These are phyloP conservation scores for Colletotrichum sp. DNA, from an alignment of 2,329 filamentous ascomycete genomes.

Conservation along the genomic window DNA sequence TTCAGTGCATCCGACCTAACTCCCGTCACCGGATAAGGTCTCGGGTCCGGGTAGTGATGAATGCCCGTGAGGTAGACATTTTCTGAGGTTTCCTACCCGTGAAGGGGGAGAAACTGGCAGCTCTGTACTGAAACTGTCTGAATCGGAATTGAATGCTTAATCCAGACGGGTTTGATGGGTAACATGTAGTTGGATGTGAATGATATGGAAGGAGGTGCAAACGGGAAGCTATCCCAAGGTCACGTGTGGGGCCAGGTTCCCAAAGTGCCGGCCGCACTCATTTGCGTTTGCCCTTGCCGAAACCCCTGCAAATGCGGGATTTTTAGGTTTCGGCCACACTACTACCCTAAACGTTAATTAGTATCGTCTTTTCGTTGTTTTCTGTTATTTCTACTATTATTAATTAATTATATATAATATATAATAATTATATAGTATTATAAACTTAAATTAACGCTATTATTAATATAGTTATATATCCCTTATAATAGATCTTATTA, in stretches of 20 bases:
- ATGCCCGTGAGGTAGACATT: not conserved
- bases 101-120: not conserved
- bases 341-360: no score
- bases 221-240: constrained; percentile 10
- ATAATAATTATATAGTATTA: no score
- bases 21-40: not conserved
- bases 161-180: not conserved
- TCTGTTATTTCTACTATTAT: no score
- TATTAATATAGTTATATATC: no score
- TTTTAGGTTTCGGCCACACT: no score
- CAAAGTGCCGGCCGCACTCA: not conserved
- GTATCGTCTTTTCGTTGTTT: no score
- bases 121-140: not conserved
- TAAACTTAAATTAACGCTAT: no score
- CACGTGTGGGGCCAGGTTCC: constrained; percentile 19
- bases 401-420: no score
- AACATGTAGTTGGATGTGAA: not conserved
- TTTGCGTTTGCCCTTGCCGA: no score
- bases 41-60: not conserved
- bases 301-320: no score
- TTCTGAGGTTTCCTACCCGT: not conserved
- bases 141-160: not conserved
- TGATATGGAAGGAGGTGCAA: not conserved
- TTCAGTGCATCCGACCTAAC: not conserved
- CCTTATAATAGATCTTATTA: no score